Base-by-base conservation (phyloP, 352 stramenopile genomes). In the Pythium graminicola region DNA sequence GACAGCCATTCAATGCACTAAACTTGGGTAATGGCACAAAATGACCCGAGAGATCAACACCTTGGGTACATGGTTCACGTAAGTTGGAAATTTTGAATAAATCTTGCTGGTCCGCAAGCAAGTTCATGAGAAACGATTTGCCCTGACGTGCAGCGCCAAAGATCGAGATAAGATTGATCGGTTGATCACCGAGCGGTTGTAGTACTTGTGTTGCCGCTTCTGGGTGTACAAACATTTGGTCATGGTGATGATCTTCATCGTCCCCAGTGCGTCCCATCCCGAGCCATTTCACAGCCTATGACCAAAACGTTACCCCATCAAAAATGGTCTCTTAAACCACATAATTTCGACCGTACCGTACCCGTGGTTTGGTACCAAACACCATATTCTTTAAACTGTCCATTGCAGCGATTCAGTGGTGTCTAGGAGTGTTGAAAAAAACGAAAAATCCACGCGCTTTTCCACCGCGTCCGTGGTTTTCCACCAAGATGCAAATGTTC, bases 21-120 rank as follows among this genome's bases (percentile, higher is more conserved):
- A 93, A 93, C 11, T 57, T 64, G 7, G 57, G 62, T 23, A 93
- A 67, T 9, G 81, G 75, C 16, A 90, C 62, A 46, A 92, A 90
- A 38, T 88, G 77, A 9, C 70, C 75, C 17, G 83, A 89, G 29
- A 93, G 60, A 42, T 93, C 83, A 46, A 93, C 81, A 35, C 83
- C 83, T 51, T 93, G 83, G 13, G 83, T 93, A 52, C 83, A 93
- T 16, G 83, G 83, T 62, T 93, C 83, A 3, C 81, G 73, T 28
- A 89, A 58, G 53, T 93, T 93, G 3, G 83, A 93, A 54, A 93
- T 93, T 61, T 88, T 85, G 63, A 93, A 93, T 26, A 92, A 40
- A 40, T 92, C 83, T 56, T 93, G 78, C 59, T 93, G 78, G 54
- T 89, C 81, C 19, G 83, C 79, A 46, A 93, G 67, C 36, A 93